phyloP scores from a whole-genome alignment of 1,139 yeast genomes.

The Pichia sp. region DNA sequence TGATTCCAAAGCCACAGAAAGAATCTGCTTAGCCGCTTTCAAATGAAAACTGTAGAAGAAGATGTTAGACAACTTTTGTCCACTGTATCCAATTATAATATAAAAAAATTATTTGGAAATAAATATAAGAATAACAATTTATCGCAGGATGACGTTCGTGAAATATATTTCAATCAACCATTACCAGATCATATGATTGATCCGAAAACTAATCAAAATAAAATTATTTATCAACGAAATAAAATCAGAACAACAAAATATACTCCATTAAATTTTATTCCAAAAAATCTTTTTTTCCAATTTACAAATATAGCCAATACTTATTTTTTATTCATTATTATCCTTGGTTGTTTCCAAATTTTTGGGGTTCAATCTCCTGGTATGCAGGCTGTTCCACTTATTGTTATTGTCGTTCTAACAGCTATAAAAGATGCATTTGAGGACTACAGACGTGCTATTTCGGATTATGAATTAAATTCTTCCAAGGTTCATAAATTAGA shows the following conservation, averaged over 20 bases:
- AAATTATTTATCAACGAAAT: slow-evolving; percentile 40
- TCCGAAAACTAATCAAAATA: slow-evolving; percentile 23
- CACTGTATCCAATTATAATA: not conserved
- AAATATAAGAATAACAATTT: slow-evolving; percentile 2
- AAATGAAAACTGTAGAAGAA: slow-evolving; percentile 14
- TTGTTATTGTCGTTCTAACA: slow-evolving; percentile 50
- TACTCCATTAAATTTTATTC: slow-evolving; percentile 49
- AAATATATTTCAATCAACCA: slow-evolving; percentile 25
- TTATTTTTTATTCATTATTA: slow-evolving; percentile 45
- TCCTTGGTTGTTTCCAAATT: slow-evolving; percentile 46
- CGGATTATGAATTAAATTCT: slow-evolving; percentile 51
- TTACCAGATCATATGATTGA: slow-evolving; percentile 27
- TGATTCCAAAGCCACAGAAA: no score
- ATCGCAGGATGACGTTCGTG: slow-evolving; percentile 17
- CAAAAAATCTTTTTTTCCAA: slow-evolving; percentile 46
- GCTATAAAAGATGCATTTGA: slow-evolving; percentile 54
- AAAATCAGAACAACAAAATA: slow-evolving; percentile 57
- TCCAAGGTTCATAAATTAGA: slow-evolving; percentile 41
- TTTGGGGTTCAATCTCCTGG: slow-evolving; percentile 56
- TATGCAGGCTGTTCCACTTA: slow-evolving; percentile 52
- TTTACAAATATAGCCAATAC: slow-evolving; percentile 52
- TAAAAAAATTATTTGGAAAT: slow-evolving; percentile 6
- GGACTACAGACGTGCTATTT: slow-evolving; percentile 47
- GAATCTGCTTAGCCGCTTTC: not conserved
- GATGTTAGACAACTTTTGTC: slow-evolving; percentile 8